These are phyloP conservation scores for Globisporangium radiosum DNA, from an alignment of 352 stramenopile genomes.

Conservation along the genomic window DNA sequence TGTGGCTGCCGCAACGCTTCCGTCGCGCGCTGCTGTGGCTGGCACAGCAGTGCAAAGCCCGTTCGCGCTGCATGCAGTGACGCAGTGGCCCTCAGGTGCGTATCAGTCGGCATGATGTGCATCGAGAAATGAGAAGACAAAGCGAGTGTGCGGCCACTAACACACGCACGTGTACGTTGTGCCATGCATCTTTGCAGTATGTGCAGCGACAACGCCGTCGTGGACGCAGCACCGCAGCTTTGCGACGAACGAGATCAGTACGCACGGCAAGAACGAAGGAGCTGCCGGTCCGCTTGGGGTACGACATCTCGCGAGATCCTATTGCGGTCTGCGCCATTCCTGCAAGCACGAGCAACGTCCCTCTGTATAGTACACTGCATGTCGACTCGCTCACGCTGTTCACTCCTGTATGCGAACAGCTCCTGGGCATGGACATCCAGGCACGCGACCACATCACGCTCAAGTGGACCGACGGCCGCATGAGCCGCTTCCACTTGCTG, in stretches of 20 bases:
- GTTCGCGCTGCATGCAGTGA: not conserved
- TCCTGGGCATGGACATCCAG: conserved; percentile 65
- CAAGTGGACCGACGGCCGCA: conserved; percentile 67
- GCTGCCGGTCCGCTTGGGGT: conserved; percentile 5
- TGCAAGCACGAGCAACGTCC: no score
- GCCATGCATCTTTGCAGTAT: not conserved
- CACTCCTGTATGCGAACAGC: conserved; percentile 15
- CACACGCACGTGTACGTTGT: not conserved
- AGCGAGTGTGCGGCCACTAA: not conserved
- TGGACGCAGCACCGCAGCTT: conserved; percentile 9
- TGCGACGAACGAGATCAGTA: conserved; percentile 25
- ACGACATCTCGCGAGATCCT: not conserved
- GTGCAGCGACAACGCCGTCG: not conserved
- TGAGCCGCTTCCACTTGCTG: conserved; percentile 65
- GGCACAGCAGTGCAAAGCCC: not conserved
- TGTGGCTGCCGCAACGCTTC: not conserved
- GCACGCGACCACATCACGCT: conserved; percentile 67
- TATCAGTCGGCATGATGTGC: not conserved
- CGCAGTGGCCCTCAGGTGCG: not conserved
- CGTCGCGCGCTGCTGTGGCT: not conserved
- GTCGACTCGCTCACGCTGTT: no score
- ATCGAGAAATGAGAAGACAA: not conserved
- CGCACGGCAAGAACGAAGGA: not conserved
- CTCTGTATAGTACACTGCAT: no score
- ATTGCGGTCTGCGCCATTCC: no score